These are phyloP conservation scores for Echria macrotheca DNA, from an alignment of 495 filamentous ascomycete species.

Conservation along the genomic window DNA sequence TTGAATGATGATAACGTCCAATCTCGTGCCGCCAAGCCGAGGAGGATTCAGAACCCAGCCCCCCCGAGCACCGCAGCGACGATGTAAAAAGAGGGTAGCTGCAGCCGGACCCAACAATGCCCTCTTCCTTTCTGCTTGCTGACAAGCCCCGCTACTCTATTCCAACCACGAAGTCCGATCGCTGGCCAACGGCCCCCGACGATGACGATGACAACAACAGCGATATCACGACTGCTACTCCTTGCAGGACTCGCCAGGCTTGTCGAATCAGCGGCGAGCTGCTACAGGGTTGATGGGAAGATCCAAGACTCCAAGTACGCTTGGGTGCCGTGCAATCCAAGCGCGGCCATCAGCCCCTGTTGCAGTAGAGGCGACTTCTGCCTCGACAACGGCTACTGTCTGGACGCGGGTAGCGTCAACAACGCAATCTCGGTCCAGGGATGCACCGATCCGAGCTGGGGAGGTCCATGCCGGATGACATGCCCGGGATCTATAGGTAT, in stretches of 20 bases:
- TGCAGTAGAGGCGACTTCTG: background rate
- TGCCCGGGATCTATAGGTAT: background rate
- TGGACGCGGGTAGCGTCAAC: background rate
- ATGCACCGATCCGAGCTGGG: constrained; percentile 5
- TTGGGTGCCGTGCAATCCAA: background rate
- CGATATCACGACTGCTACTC: background rate
- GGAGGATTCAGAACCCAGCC: too few species aligned
- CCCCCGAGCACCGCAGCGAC: too few species aligned
- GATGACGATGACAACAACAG: background rate
- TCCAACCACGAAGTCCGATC: too few species aligned
- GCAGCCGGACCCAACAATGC: too few species aligned
- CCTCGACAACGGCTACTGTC: constrained; percentile 6
- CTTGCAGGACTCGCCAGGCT: background rate
- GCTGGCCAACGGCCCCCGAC: background rate
- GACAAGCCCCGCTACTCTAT: too few species aligned
- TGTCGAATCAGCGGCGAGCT: background rate
- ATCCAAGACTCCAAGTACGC: background rate
- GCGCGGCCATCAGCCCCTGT: background rate
- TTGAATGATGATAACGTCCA: too few species aligned
- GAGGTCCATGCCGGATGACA: background rate
- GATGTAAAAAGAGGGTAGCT: too few species aligned
- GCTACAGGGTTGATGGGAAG: constrained; percentile 1
- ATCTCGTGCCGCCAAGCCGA: too few species aligned
- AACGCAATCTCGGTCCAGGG: constrained; percentile 1
- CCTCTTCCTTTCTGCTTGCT: too few species aligned